Percentiles rank a stretch among this genome's conserved stretches.
Conservation (phyloP, 179 eudicot species). For the Amaranthus tricolor region DNA sequence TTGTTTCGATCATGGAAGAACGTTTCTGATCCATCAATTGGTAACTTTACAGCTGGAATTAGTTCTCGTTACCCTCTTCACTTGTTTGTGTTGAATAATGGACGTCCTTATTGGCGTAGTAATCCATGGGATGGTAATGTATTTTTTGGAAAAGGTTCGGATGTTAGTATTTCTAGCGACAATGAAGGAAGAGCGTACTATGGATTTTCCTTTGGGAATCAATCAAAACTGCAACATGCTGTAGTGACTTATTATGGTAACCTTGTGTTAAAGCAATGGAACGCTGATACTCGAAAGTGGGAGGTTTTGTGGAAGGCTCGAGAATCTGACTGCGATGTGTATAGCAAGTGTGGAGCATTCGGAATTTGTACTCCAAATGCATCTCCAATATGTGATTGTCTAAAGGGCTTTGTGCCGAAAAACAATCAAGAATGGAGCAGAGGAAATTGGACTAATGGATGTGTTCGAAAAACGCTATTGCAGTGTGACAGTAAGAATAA, state of each 20-base stretch:
- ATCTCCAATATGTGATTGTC: slow-evolving; percentile 38
- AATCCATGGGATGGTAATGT: slow-evolving; percentile 37
- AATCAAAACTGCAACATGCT: slow-evolving; percentile 3
- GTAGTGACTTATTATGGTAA: slow-evolving; percentile 21
- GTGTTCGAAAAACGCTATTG: slow-evolving; percentile 32
- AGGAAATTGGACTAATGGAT: slow-evolving; percentile 30
- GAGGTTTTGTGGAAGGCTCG: neutral
- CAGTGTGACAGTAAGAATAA: slow-evolving; percentile 12
- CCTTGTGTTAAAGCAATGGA: slow-evolving; percentile 26
- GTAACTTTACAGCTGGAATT: slow-evolving; percentile 24
- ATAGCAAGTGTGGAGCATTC: slow-evolving; percentile 42
- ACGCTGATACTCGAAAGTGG: slow-evolving; percentile 25
- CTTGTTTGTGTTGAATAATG: slow-evolving; percentile 22
- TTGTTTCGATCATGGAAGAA: slow-evolving; percentile 30
- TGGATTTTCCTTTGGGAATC: neutral
- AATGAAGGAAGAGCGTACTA: neutral
- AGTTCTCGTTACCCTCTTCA: slow-evolving; percentile 15
- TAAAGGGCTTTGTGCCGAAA: slow-evolving; percentile 44
- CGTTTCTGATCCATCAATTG: slow-evolving; percentile 39
- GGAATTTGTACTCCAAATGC: slow-evolving; percentile 37
- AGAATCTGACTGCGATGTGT: slow-evolving; percentile 25
- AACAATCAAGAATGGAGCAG: slow-evolving; percentile 34
- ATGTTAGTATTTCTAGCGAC: slow-evolving; percentile 15
- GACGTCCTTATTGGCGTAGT: slow-evolving; percentile 24
- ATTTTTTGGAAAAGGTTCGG: slow-evolving; percentile 15